Percentiles rank a stretch among this genome's conserved stretches.
Conservation (phyloP, 768 basidiomycete species). For the Crepidotus variabilis region DNA sequence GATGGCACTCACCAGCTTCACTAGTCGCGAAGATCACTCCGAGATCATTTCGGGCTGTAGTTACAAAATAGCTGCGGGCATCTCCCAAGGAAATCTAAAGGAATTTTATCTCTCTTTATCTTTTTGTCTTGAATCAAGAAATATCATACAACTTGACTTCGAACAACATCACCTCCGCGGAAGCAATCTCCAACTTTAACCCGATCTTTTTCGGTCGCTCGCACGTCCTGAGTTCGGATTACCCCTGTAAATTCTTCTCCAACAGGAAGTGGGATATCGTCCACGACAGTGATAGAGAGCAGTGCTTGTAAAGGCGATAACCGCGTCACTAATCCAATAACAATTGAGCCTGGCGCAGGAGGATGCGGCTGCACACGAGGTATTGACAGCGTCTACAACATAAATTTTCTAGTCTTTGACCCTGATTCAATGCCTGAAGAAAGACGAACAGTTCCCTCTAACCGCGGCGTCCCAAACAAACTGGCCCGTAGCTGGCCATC, state of each 20-base stretch:
- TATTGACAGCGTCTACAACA: slow-evolving; percentile 55
- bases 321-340: slow-evolving; percentile 80
- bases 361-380: slow-evolving; percentile 68
- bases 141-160: slow-evolving; percentile 73
- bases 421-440: slow-evolving; percentile 16
- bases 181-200: slow-evolving; percentile 91
- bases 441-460: slow-evolving; percentile 65
- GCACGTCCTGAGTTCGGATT: slow-evolving; percentile 83
- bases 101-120: neutral
- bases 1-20: slow-evolving; percentile 61
- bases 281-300: slow-evolving; percentile 82
- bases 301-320: slow-evolving; percentile 82
- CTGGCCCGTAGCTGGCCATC: slow-evolving; percentile 67
- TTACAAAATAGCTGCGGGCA: slow-evolving; percentile 87
- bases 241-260: slow-evolving; percentile 91
- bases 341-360: slow-evolving; percentile 68
- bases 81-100: slow-evolving; percentile 86
- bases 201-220: slow-evolving; percentile 87
- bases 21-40: slow-evolving; percentile 91
- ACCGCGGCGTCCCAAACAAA: slow-evolving; percentile 59
- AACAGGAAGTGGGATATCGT: slow-evolving; percentile 74
- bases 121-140: neutral
- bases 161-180: slow-evolving; percentile 86
- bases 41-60: slow-evolving; percentile 85
- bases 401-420: slow-evolving; percentile 17